Base-by-base conservation (phyloP, 345 rosid genomes). In the Cardamine occulta region DNA sequence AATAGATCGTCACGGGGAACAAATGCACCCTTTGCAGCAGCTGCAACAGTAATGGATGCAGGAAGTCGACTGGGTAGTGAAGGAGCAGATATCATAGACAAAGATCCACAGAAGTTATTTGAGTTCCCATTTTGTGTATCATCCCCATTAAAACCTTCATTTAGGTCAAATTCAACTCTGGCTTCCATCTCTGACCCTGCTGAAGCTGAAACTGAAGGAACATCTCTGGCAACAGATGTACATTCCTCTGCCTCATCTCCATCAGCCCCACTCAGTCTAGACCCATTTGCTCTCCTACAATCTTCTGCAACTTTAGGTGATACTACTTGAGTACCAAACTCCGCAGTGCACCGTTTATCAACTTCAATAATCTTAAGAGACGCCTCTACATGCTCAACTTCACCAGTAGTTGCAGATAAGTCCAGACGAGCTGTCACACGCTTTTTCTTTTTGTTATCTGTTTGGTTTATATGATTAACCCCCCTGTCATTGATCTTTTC, bases 11-110 rank as follows among this genome's bases (percentile, higher is more conserved):
- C 90, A 12, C 87, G 93, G 1, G 93, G 97, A 49, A 95, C 86
- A 85, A 95, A 95, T 0, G 93, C 81, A 54, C 97, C 87, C 73
- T 95, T 95, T 26, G 96, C 96, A 66, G 99, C 92, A 78, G 99
- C 95, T 70, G 95, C 83, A 28, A 91, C 88, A 9, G 98, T 88
- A 67, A 94, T 78, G 19, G 91, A 89, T 42, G 88, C 84, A 76
- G 90, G 87, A 55, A 78, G 79, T 69, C 86, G 68, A 73, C 82
- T 72, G 1, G 90, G 82, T 68, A 51, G 89, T 70, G 47, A 75
- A 74, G 59, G 88, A 82, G 71, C 69, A 70, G 42, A 80, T 81
- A 63, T 76, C 80, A 74, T 75, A 65, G 74, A 68, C 28, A 74
- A 67, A 5, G 83, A 76, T 42, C 75, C 76, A 51, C 74, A 63